These are phyloP conservation scores for Linnemannia exigua DNA, from an alignment of 192 early-diverging fungal species.

Conservation along the genomic window DNA sequence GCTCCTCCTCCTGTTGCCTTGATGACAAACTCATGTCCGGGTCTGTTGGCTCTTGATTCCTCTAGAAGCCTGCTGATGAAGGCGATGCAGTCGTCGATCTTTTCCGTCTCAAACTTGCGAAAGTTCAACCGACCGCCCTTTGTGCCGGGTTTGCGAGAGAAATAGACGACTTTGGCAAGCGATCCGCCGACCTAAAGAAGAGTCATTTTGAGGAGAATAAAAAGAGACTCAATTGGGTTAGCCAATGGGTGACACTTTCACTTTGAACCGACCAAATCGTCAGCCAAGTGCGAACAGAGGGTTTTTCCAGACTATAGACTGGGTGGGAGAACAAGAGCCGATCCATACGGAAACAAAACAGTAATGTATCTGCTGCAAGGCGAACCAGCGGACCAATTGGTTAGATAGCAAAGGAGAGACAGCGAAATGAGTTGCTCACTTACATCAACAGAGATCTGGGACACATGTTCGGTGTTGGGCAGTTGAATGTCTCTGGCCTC, in stretches of 20 bases:
- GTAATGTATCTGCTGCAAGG: neutral
- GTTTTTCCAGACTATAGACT: neutral
- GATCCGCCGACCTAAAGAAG: slow-evolving; percentile 77
- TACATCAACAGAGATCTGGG: slow-evolving; percentile 94
- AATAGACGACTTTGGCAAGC: slow-evolving; percentile 83
- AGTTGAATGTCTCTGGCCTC: slow-evolving; percentile 86
- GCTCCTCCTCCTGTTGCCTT: slow-evolving; percentile 93
- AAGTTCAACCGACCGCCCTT: slow-evolving; percentile 94
- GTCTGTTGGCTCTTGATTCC: slow-evolving; percentile 39
- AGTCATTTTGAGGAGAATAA: slow-evolving; percentile 4
- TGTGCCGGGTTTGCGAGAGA: slow-evolving; percentile 62
- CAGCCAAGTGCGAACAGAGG: neutral
- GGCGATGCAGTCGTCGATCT: slow-evolving; percentile 89
- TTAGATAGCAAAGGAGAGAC: slow-evolving; percentile 1
- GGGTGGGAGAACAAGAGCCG: slow-evolving; percentile 24
- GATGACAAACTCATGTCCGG: slow-evolving; percentile 66
- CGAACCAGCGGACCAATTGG: neutral
- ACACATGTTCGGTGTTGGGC: slow-evolving; percentile 85
- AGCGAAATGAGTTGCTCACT: slow-evolving; percentile 10
- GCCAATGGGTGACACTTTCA: slow-evolving; percentile 35
- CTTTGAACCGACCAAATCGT: neutral
- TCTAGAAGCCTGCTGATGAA: slow-evolving; percentile 82
- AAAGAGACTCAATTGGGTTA: slow-evolving; percentile 12
- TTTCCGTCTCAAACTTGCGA: slow-evolving; percentile 93
- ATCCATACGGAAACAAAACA: slow-evolving; percentile 54